Conservation (phyloP, 306 rosid genomes). For the Quercus dentata region DNA sequence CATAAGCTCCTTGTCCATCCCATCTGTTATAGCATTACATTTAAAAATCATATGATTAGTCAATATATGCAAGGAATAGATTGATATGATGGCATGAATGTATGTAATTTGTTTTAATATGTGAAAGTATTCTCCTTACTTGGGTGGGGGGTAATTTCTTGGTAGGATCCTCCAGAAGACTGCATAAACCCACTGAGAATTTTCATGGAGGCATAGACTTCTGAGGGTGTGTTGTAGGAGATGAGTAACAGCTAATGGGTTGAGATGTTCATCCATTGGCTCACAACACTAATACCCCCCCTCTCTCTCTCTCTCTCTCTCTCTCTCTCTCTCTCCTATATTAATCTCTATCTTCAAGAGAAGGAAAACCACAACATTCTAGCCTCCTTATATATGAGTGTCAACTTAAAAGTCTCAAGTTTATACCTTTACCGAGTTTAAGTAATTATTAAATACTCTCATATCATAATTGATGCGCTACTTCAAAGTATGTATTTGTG, state of each 20-base stretch:
- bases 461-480: rapidly evolving
- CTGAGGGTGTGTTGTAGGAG: conserved; percentile 96
- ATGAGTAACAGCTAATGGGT: conserved; percentile 82
- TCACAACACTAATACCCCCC: conserved; percentile 10
- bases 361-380: conserved; percentile 50
- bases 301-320: conserved; percentile 7
- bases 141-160: conserved; percentile 96
- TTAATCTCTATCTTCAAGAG: conserved; percentile 29
- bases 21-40: conserved; percentile 50
- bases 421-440: conserved; percentile 14
- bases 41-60: background rate
- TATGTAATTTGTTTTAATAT: background rate
- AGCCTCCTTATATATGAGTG: conserved; percentile 52
- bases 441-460: too few species aligned
- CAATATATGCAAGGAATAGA: background rate
- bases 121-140: conserved; percentile 42
- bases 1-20: conserved; percentile 94
- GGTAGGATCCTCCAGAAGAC: conserved; percentile 99
- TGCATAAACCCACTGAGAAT: conserved; percentile 95
- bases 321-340: conserved; percentile 26
- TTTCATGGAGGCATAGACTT: conserved; percentile 85
- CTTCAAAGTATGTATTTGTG: background rate
- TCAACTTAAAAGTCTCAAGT: conserved; percentile 48
- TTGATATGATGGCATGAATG: conserved; percentile 7
- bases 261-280: conserved; percentile 79